Evolutionary conservation across 164 flowering plant genomes (phyloP), one percentile per base, ranked within the genome.

Genomic region (Vitis cinerea): DNA sequence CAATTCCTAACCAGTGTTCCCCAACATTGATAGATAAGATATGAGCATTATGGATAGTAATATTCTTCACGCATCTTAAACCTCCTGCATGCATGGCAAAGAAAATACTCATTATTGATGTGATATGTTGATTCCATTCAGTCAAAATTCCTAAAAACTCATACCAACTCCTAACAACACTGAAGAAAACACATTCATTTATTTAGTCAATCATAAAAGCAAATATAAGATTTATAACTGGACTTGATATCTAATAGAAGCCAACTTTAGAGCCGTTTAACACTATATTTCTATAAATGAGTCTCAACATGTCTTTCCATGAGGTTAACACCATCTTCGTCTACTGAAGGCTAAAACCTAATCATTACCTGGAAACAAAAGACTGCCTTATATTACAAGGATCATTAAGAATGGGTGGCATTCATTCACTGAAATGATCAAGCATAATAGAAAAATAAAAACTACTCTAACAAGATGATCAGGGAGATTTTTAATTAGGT

Each of bases 1-100:
- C 99, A 62, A 96, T 85, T 15, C 97, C 97, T 65, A 96, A 77
- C 99, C 99, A 96, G 74, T 96, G 88, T 47, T 96, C 99, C 30
- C 93, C 89, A 68, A 97, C 98, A 85, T 82, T 89, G 72, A 96
- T 86, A 4, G 98, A 96, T 71, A 93, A 74, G 76, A 92, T 85
- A 15, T 98, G 73, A 48, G 89, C 65, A 65, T 66, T 76, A 64
- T 93, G 99, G 50, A 90, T 82, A 0, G 97, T 93, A 23, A 93
- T 92, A 86, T 90, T 93, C 86, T 96, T 93, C 80, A 87, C 81
- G 72, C 94, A 90, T 75, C 79, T 83, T 72, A 96, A 80, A 44
- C 92, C 90, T 62, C 97, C 99, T 90, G 85, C 72, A 73, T 23
- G 11, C 49, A 70, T 16, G 52, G 61, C 9, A 63, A 19, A 44